phyloP scores from a whole-genome alignment of 768 basidiomycete genomes.

The Pisolithus tinctorius region DNA sequence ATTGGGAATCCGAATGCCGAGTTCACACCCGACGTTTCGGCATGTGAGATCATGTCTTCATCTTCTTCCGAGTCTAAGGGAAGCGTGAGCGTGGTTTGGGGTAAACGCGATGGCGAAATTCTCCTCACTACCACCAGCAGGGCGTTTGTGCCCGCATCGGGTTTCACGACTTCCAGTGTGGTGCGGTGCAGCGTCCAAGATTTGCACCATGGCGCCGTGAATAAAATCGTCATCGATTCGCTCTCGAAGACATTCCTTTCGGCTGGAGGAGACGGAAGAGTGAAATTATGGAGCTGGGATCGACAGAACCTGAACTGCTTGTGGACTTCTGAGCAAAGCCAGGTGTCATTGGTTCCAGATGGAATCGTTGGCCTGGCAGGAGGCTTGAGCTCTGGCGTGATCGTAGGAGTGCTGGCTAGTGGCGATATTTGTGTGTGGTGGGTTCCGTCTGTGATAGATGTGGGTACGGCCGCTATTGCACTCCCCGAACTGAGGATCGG shows the following conservation, averaged over 20 bases:
- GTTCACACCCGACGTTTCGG: slow-evolving; percentile 60
- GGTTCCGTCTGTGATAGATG: slow-evolving; percentile 29
- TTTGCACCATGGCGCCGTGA: slow-evolving; percentile 55
- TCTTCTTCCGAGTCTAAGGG: slow-evolving; percentile 46
- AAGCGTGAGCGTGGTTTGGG: slow-evolving; percentile 68
- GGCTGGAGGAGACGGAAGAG: slow-evolving; percentile 52
- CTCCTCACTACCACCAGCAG: slow-evolving; percentile 50
- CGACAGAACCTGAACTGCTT: slow-evolving; percentile 36
- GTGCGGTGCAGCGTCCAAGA: slow-evolving; percentile 47
- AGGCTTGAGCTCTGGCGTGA: slow-evolving; percentile 33
- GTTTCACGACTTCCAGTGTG: slow-evolving; percentile 38
- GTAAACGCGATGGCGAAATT: slow-evolving; percentile 62
- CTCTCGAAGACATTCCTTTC: slow-evolving; percentile 36
- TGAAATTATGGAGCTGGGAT: slow-evolving; percentile 70
- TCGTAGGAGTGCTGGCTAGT: slow-evolving; percentile 46
- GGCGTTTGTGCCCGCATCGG: slow-evolving; percentile 44
- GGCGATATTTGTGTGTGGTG: slow-evolving; percentile 56
- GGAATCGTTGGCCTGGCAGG: slow-evolving; percentile 45
- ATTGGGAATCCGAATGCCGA: slow-evolving; percentile 73
- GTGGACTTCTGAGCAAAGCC: slow-evolving; percentile 51
- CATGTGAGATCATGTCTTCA: slow-evolving; percentile 36
- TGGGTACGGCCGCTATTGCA: slow-evolving; percentile 11
- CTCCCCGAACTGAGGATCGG: slow-evolving; percentile 30
- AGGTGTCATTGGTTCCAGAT: slow-evolving; percentile 35
- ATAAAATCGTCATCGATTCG: slow-evolving; percentile 48